These are phyloP conservation scores for Gossypium australe DNA, from an alignment of 345 rosid species.

Conservation along the genomic window DNA sequence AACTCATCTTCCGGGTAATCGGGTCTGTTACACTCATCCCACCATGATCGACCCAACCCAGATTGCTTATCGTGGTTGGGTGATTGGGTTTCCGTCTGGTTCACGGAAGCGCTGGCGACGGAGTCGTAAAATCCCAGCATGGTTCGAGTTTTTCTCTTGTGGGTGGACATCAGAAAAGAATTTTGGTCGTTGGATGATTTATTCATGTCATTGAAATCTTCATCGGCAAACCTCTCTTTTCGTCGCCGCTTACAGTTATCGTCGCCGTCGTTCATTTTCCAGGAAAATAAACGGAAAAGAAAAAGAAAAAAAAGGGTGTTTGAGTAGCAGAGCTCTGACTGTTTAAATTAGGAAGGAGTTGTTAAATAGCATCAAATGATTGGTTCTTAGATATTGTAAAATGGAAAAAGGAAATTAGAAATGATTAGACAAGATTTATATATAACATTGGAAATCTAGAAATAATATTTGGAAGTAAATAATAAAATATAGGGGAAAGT, in stretches of 20 bases:
- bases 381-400: too few relatives aligned
- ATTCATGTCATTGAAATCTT: neutral
- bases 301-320: neutral
- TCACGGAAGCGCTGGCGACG: too few relatives aligned
- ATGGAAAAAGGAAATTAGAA: too few relatives aligned
- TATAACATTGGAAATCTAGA: too few relatives aligned
- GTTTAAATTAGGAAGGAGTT: too few relatives aligned
- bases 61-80: too few relatives aligned
- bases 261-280: neutral
- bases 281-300: neutral
- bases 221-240: neutral
- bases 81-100: too few relatives aligned
- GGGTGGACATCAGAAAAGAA: neutral
- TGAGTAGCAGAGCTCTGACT: neutral
- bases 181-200: neutral
- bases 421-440: too few relatives aligned
- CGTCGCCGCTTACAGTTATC: neutral
- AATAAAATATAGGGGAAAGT: too few relatives aligned
- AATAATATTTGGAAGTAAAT: too few relatives aligned
- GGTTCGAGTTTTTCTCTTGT: neutral
- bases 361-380: too few relatives aligned
- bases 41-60: neutral
- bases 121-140: neutral
- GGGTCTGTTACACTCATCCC: neutral
- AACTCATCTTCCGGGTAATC: neutral